phyloP scores from a whole-genome alignment of 306 rosid species.

The Citrullus mucosospermus region DNA sequence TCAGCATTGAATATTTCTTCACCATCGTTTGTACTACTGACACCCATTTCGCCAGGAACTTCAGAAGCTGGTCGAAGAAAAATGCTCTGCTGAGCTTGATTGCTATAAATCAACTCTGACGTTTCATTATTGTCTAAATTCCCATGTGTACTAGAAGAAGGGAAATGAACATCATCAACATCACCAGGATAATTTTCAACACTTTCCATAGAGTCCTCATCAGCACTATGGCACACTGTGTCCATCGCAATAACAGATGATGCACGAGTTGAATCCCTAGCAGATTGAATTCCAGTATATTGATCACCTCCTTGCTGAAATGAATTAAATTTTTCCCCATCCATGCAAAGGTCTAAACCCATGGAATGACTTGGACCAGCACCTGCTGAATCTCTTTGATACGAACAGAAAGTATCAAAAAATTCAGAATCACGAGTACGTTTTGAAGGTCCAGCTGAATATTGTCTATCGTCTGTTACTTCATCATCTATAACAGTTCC shows the following conservation, averaged over 20 bases:
- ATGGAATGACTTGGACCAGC: constrained; percentile 91
- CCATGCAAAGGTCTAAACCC: constrained; percentile 59
- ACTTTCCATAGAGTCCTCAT: constrained; percentile 94
- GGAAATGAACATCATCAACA: constrained; percentile 84
- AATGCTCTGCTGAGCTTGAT: constrained; percentile 81
- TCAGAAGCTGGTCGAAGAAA: constrained; percentile 65
- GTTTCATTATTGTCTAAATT: constrained; percentile 83
- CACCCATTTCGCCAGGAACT: constrained; percentile 73
- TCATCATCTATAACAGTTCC: constrained; percentile 97
- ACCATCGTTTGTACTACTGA: constrained; percentile 84
- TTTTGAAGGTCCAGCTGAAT: constrained; percentile 92
- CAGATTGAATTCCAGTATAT: constrained; percentile 45
- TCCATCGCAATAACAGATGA: constrained; percentile 99
- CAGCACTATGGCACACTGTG: constrained; percentile 59
- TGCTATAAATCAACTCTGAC: constrained; percentile 82
- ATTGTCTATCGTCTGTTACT: constrained; percentile 76
- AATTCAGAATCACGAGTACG: constrained; percentile 76
- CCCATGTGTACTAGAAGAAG: constrained; percentile 81
- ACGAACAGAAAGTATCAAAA: constrained; percentile 62
- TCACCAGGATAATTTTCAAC: constrained; percentile 89
- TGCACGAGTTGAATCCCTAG: constrained; percentile 84
- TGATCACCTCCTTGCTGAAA: constrained; percentile 66
- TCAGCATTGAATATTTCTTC: constrained; percentile 89
- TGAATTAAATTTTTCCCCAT: constrained; percentile 50
- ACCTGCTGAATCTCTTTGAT: constrained; percentile 63